Percentiles rank a stretch among this genome's conserved stretches.
Evolutionary conservation across 2,329 filamentous ascomycete genomes (phyloP).

Genomic region (Pyrenochaeta sp.): DNA sequence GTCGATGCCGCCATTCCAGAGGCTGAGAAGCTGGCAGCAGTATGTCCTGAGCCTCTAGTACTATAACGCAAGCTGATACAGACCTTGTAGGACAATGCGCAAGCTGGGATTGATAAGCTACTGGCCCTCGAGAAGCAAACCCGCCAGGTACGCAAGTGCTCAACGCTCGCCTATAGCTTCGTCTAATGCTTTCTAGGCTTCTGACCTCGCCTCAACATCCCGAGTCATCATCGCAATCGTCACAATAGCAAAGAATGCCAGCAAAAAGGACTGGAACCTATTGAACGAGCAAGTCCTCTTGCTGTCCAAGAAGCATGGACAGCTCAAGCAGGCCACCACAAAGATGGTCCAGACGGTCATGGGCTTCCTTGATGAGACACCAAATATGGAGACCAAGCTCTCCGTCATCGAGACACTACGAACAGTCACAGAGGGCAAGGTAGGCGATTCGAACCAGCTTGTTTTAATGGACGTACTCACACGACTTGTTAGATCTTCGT

Average conservation of each 20-base stretch:
- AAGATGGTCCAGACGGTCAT: conserved; percentile 99
- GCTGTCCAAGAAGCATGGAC: conserved; percentile 98
- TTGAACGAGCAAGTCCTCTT: conserved; percentile 96
- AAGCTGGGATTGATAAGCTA: conserved; percentile 92
- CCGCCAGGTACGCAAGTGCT: conserved; percentile 72
- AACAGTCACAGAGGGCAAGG: conserved; percentile 97
- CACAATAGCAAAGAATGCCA: conserved; percentile 92
- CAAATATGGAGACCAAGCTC: conserved; percentile 85
- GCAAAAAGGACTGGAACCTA: conserved; percentile 89
- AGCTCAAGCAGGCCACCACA: conserved; percentile 98
- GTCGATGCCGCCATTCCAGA: conserved; percentile 91
- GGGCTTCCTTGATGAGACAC: conserved; percentile 85
- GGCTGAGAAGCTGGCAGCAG: conserved; percentile 87
- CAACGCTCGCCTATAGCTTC: conserved; percentile 11
- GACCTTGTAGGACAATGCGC: conserved; percentile 70
- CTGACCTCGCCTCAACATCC: conserved; percentile 94
- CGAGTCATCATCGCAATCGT: conserved; percentile 86
- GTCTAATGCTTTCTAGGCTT: conserved; percentile 68
- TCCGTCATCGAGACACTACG: conserved; percentile 93
- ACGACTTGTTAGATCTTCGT: conserved; percentile 79
- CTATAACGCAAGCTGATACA: conserved; percentile 24
- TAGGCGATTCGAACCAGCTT: conserved; percentile 42
- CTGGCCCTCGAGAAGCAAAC: conserved; percentile 93
- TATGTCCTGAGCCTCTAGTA: conserved; percentile 51
- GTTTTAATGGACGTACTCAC: conserved; percentile 22